Base-by-base conservation (phyloP, 345 rosid species). In the Balakata baccata region DNA sequence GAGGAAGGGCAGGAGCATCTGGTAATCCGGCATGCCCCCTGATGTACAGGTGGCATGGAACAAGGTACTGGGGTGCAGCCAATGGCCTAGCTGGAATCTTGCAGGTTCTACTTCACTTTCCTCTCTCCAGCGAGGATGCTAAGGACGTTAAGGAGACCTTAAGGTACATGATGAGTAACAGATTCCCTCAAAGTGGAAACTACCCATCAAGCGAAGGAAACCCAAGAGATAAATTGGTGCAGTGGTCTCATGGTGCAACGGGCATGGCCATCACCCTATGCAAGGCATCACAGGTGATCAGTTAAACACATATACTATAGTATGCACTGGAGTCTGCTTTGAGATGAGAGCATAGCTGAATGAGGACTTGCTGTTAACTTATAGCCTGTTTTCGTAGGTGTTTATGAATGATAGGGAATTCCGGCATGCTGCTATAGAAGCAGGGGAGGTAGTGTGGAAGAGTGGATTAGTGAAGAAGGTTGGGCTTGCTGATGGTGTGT, bases 361-460 rank as follows among this genome's bases (percentile, higher is more conserved):
- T 2, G 1, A 29, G 47, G 47, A 43, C 47, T 43, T 43, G 47
- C 10, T 43, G 7, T 25, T 16, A 29, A 46, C 23, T 47, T 6
- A 56, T 45, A 16, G 45, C 7, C 18, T 13, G 65, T 46, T 17
- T 22, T 25, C 39, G 7, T 50, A 22, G 92, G 86, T 85, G 65
- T 94, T 88, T 79, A 86, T 88, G 16, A 76, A 72, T 1, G 97
- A 90, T 18, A 83, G 90, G 58, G 95, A 94, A 37, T 90, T 94
- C 68, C 89, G 97, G 0, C 86, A 86, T 63, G 97, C 87, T 1
- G 97, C 98, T 0, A 87, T 90, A 78, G 98, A 94, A 81, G 98
- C 98, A 39, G 97, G 98, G 64, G 97, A 94, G 75, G 97, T 94
- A 3, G 97, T 94, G 45, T 94, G 97, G 97, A 94, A 89, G 77